A percentile compares a stretch with the other conserved stretches of the same genome.
These are phyloP conservation scores for Naganishia liquefaciens DNA, from an alignment of 1,284 basidiomycete species.

Conservation along the genomic window DNA sequence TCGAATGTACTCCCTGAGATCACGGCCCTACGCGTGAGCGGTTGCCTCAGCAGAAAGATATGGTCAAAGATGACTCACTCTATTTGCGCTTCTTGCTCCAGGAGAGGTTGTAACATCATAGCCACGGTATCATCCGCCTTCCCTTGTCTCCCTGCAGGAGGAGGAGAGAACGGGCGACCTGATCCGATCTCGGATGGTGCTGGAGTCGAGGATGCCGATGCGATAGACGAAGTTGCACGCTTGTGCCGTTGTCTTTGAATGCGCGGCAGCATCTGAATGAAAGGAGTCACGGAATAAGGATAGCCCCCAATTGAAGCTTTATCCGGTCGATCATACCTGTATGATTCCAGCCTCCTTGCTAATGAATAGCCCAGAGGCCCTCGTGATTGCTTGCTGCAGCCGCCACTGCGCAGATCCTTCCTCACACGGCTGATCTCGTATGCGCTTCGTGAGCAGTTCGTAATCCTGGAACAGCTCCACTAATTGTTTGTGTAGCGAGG, in stretches of 20 bases:
- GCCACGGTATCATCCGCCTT: constrained; percentile 62
- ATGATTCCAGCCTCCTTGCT: constrained; percentile 85
- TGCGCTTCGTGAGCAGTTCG: constrained; percentile 81
- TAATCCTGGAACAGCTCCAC: constrained; percentile 82
- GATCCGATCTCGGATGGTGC: constrained; percentile 30
- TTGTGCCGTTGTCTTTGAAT: constrained; percentile 55
- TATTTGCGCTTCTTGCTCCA: constrained; percentile 85
- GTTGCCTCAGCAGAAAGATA: not conserved
- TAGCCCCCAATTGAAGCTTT: not conserved
- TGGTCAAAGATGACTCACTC: constrained; percentile 57
- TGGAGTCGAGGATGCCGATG: constrained; percentile 23
- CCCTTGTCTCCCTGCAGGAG: constrained; percentile 8
- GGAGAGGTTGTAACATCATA: constrained; percentile 71
- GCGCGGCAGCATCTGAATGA: constrained; percentile 63
- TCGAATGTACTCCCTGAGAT: constrained; percentile 54
- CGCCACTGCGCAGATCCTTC: constrained; percentile 74
- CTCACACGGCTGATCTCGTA: constrained; percentile 68
- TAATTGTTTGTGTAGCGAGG: constrained; percentile 72
- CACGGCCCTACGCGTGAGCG: not conserved
- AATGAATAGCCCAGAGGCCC: constrained; percentile 76
- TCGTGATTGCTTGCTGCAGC: constrained; percentile 77
- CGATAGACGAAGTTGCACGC: constrained; percentile 25
- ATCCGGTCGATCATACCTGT: constrained; percentile 58
- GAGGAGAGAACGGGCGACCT: constrained; percentile 21
- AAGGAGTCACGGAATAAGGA: not conserved